phyloP scores from a whole-genome alignment of 78 protist species.

The Cyanophora paradoxa region DNA sequence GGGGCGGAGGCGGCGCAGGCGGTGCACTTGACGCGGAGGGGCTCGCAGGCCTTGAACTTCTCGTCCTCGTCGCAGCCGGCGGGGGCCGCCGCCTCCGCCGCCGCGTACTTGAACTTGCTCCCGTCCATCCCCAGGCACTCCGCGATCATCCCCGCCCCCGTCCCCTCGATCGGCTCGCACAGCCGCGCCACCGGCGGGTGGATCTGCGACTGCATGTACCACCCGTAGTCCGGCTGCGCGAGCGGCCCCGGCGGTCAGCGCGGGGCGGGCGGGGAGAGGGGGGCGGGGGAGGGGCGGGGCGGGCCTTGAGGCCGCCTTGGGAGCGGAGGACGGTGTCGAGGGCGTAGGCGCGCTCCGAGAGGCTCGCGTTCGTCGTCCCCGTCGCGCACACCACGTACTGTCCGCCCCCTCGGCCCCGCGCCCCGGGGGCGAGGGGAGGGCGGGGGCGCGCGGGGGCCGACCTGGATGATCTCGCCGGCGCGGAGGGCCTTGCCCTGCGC shows the following conservation, averaged over 20 bases:
- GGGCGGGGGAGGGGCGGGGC: neutral
- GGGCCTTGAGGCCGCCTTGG: neutral
- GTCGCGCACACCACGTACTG: slow-evolving; percentile 74
- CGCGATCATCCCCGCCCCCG: slow-evolving; percentile 50
- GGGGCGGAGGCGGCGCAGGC: neutral
- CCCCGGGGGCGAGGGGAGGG: no score
- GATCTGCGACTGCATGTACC: slow-evolving; percentile 64
- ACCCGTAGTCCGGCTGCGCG: slow-evolving; percentile 16
- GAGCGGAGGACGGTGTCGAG: slow-evolving; percentile 34
- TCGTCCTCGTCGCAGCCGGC: neutral
- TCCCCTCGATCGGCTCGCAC: slow-evolving; percentile 73
- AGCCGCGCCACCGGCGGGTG: slow-evolving; percentile 77
- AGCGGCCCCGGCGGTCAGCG: neutral
- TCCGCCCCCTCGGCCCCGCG: neutral
- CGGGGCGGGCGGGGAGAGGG: neutral
- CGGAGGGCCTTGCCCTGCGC: slow-evolving; percentile 56
- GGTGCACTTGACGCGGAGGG: neutral
- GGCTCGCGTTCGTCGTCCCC: neutral
- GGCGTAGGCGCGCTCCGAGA: slow-evolving; percentile 37
- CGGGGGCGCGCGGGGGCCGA: no score
- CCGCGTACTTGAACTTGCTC: slow-evolving; percentile 10
- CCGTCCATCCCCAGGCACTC: slow-evolving; percentile 67
- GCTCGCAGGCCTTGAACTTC: neutral
- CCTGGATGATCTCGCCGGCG: slow-evolving; percentile 76
- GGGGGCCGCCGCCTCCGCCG: neutral